Evolutionary conservation across 306 rosid genomes (phyloP).

Genomic region (Gleditsia sinensis): DNA sequence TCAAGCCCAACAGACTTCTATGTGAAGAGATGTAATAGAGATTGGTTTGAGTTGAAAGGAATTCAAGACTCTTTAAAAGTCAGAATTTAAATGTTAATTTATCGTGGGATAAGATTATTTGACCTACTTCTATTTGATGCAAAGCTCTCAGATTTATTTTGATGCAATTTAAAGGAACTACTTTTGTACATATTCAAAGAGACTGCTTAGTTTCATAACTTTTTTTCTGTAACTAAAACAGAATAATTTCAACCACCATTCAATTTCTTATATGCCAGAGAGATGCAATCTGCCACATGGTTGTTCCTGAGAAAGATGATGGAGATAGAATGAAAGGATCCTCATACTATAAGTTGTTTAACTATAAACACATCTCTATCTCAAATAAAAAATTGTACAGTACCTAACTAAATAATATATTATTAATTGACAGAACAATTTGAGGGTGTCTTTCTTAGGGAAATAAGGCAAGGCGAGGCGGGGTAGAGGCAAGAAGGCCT

Average conservation of each 20-base stretch:
- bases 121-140: conserved; percentile 2
- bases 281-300: conserved; percentile 14
- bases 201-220: background rate
- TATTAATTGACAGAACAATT: conserved; percentile 15
- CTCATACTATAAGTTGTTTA: background rate
- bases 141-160: conserved; percentile 22
- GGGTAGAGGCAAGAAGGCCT: no score
- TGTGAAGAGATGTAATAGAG: background rate
- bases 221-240: background rate
- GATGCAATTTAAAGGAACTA: background rate
- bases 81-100: background rate
- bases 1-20: background rate
- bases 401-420: background rate
- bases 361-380: background rate
- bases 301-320: conserved; percentile 6
- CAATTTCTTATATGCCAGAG: conserved; percentile 14
- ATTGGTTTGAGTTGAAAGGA: background rate
- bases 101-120: background rate
- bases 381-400: background rate
- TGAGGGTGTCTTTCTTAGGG: background rate
- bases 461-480: no score
- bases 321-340: background rate
- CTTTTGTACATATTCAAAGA: conserved; percentile 8
- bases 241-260: background rate
- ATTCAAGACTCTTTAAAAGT: conserved; percentile 12